A percentile compares a stretch with the other conserved stretches of the same genome.
phyloP scores from a whole-genome alignment of 768 basidiomycete species.

The Russula compacta region DNA sequence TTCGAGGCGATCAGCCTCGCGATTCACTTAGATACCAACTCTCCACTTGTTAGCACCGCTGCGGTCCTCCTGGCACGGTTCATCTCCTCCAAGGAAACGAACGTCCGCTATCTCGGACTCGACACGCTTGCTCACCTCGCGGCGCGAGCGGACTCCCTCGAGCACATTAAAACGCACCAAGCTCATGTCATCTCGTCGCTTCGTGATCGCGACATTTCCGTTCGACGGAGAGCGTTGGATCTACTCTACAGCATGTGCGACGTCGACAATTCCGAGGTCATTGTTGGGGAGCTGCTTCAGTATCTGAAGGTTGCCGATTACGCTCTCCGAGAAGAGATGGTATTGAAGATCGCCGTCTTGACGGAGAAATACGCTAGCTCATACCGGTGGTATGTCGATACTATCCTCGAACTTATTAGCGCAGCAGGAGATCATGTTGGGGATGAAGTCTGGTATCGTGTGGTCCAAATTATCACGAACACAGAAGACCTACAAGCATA shows the following conservation, averaged over 20 bases:
- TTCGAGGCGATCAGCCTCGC: slow-evolving; percentile 97
- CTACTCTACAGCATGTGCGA: slow-evolving; percentile 99
- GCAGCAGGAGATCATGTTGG: slow-evolving; percentile 98
- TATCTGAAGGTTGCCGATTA: slow-evolving; percentile 97
- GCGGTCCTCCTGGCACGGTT: slow-evolving; percentile 89
- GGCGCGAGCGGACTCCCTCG: slow-evolving; percentile 83
- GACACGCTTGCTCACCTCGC: slow-evolving; percentile 99
- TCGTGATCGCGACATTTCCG: slow-evolving; percentile 95
- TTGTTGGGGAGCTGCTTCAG: slow-evolving; percentile 89
- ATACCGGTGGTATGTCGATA: slow-evolving; percentile 99
- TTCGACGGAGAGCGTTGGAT: slow-evolving; percentile 88
- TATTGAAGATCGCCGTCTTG: slow-evolving; percentile 93
- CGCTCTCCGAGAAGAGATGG: slow-evolving; percentile 95
- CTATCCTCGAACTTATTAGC: slow-evolving; percentile 89
- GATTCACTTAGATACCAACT: slow-evolving; percentile 90
- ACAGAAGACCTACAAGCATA: slow-evolving; percentile 97
- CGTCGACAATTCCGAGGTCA: slow-evolving; percentile 88
- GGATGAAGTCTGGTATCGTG: slow-evolving; percentile 99
- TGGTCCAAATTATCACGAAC: slow-evolving; percentile 97
- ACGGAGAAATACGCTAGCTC: slow-evolving; percentile 98
- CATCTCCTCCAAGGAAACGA: slow-evolving; percentile 97
- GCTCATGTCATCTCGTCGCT: slow-evolving; percentile 90
- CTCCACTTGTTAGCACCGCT: slow-evolving; percentile 78
- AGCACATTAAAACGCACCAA: slow-evolving; percentile 91
- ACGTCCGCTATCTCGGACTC: slow-evolving; percentile 92